These are phyloP conservation scores for Coemansia sp. DNA, from an alignment of 371 early-diverging fungal species.

Conservation along the genomic window DNA sequence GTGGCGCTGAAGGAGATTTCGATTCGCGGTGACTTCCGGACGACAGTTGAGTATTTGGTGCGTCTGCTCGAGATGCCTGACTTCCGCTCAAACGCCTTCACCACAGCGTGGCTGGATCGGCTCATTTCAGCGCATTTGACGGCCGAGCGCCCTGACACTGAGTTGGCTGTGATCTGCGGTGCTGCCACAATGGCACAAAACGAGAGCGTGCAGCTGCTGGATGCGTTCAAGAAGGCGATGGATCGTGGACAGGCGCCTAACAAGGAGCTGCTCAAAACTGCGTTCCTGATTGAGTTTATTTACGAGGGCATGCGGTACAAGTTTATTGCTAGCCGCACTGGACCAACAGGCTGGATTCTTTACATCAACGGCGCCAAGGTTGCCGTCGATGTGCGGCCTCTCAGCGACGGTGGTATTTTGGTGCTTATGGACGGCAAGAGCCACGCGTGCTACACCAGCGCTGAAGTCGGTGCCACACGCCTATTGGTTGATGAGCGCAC, in stretches of 20 bases:
- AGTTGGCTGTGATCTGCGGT: constrained; percentile 88
- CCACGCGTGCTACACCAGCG: constrained; percentile 87
- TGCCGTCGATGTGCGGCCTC: constrained; percentile 73
- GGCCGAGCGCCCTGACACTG: constrained; percentile 87
- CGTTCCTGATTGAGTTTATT: constrained; percentile 83
- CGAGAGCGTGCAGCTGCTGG: constrained; percentile 59
- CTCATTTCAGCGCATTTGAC: constrained; percentile 84
- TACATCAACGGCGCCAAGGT: constrained; percentile 80
- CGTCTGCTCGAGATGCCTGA: constrained; percentile 88
- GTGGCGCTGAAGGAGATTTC: constrained; percentile 97
- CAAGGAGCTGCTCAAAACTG: constrained; percentile 72
- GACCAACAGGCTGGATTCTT: constrained; percentile 77
- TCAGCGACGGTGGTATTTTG: constrained; percentile 92
- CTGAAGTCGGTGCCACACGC: constrained; percentile 86
- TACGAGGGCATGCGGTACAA: constrained; percentile 85
- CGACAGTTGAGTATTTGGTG: constrained; percentile 95
- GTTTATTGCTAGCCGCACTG: constrained; percentile 77
- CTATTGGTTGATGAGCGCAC: constrained; percentile 91
- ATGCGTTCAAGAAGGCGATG: constrained; percentile 75
- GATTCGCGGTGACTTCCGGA: constrained; percentile 97
- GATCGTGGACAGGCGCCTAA: constrained; percentile 91
- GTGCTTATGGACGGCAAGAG: constrained; percentile 83
- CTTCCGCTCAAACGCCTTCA: constrained; percentile 86
- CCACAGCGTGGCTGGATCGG: constrained; percentile 95
- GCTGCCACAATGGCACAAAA: constrained; percentile 85